These are phyloP conservation scores for Stenocarpella maydis DNA, from an alignment of 2,329 filamentous ascomycete genomes.

Conservation along the genomic window DNA sequence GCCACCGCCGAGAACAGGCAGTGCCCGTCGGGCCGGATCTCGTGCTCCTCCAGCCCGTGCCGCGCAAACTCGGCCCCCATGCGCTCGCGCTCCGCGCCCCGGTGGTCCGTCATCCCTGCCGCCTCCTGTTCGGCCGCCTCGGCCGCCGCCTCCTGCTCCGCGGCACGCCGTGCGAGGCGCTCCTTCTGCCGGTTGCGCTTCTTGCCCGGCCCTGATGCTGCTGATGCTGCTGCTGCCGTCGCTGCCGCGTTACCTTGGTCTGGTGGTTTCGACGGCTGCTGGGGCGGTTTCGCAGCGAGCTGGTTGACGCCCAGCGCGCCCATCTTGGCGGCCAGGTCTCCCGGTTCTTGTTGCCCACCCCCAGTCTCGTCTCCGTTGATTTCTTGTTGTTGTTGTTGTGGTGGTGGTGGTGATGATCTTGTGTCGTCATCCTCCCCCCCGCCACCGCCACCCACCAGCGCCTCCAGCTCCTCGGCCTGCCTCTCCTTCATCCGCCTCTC, in stretches of 20 bases:
- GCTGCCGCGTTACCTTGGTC: not conserved
- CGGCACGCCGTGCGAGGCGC: slow-evolving; percentile 85
- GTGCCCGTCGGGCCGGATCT: slow-evolving; percentile 90
- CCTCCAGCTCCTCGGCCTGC: slow-evolving; percentile 68
- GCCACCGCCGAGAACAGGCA: slow-evolving; percentile 93
- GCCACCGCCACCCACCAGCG: slow-evolving; percentile 41
- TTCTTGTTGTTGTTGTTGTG: slow-evolving; percentile 15
- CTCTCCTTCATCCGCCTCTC: slow-evolving; percentile 72
- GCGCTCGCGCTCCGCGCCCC: slow-evolving; percentile 71
- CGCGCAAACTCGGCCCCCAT: slow-evolving; percentile 74
- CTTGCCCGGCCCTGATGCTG: slow-evolving; percentile 50
- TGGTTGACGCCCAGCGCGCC: slow-evolving; percentile 36
- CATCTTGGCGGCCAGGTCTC: slow-evolving; percentile 35
- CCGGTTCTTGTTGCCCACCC: slow-evolving; percentile 37
- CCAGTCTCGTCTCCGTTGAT: slow-evolving; percentile 24
- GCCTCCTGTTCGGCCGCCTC: slow-evolving; percentile 79
- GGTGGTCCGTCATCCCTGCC: slow-evolving; percentile 74
- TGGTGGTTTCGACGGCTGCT: slow-evolving; percentile 18
- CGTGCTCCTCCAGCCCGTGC: slow-evolving; percentile 74
- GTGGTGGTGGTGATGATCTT: no score
- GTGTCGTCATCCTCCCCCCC: slow-evolving; percentile 8
- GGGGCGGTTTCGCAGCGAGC: slow-evolving; percentile 37
- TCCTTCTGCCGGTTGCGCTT: slow-evolving; percentile 94
- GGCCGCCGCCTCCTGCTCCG: slow-evolving; percentile 78
- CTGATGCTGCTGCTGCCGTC: slow-evolving; percentile 38